These are phyloP conservation scores for Salvia sclarea DNA, from an alignment of 305 asterid genomes.

Conservation along the genomic window DNA sequence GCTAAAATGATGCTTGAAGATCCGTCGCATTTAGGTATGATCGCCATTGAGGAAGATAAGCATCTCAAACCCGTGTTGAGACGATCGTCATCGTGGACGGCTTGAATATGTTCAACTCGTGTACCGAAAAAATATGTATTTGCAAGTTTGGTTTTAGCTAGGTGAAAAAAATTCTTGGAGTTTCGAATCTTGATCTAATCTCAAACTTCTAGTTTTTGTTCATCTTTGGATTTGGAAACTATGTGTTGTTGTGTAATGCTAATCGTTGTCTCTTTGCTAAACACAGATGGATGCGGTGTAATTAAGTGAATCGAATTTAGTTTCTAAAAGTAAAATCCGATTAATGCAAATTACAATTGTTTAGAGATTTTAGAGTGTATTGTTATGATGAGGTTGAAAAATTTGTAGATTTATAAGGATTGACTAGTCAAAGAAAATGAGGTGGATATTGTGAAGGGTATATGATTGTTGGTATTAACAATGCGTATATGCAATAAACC, in stretches of 20 bases:
- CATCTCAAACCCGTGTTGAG: constrained; percentile 65
- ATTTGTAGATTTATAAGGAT: too few relatives aligned
- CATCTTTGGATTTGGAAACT: background rate
- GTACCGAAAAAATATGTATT: background rate
- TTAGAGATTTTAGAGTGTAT: too few relatives aligned
- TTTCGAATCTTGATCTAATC: background rate
- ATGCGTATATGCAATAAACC: too few relatives aligned
- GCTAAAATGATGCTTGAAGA: constrained; percentile 86
- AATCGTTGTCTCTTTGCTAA: too few relatives aligned
- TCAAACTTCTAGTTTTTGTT: background rate
- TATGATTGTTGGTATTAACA: too few relatives aligned
- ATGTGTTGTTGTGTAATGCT: background rate
- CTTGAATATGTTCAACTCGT: constrained; percentile 3
- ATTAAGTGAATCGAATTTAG: too few relatives aligned
- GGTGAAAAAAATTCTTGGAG: background rate
- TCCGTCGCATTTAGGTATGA: constrained; percentile 83
- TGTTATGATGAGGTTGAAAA: too few relatives aligned
- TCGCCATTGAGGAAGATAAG: constrained; percentile 73
- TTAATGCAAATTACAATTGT: background rate
- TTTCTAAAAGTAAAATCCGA: background rate
- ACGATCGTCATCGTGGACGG: constrained; percentile 70
- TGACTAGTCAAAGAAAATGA: too few relatives aligned
- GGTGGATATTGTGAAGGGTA: too few relatives aligned
- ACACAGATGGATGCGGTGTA: too few relatives aligned
- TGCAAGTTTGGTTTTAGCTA: background rate